These are phyloP conservation scores for Cercophora scortea DNA, from an alignment of 495 filamentous ascomycete species.

Conservation along the genomic window DNA sequence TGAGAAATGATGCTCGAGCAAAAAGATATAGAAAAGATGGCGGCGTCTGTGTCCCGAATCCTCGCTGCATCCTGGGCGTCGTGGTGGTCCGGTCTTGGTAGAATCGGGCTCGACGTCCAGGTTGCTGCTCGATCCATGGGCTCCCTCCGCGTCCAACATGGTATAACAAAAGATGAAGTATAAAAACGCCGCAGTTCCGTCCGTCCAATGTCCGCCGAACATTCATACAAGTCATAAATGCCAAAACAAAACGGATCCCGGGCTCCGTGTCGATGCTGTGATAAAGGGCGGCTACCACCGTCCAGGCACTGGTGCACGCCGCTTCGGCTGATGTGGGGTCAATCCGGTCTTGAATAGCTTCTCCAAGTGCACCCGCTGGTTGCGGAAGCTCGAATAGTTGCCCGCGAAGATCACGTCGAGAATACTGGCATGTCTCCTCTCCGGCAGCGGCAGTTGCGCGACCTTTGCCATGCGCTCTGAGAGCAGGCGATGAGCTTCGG, in stretches of 20 bases:
- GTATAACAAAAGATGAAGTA: background rate
- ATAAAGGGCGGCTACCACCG: no score
- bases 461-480: conserved; percentile 46
- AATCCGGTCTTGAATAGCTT: conserved; percentile 8
- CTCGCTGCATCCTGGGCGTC: no score
- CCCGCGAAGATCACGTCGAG: conserved; percentile 60
- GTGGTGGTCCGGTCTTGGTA: no score
- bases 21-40: background rate
- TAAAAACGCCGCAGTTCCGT: background rate
- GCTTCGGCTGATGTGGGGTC: no score
- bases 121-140: no score
- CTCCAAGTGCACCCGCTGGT: conserved; percentile 48
- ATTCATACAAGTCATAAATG: background rate
- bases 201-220: background rate
- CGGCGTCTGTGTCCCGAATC: no score
- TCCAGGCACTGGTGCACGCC: no score
- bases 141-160: no score
- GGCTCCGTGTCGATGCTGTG: no score
- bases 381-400: conserved; percentile 59
- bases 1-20: background rate
- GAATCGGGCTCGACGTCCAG: no score
- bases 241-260: background rate
- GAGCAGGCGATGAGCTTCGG: conserved; percentile 50
- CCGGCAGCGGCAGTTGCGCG: conserved; percentile 6
- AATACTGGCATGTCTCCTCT: conserved; percentile 42